A percentile compares a stretch with the other conserved stretches of the same genome.
These are phyloP conservation scores for Chimonanthus praecox DNA, from an alignment of 164 flowering plant genomes.

Conservation along the genomic window DNA sequence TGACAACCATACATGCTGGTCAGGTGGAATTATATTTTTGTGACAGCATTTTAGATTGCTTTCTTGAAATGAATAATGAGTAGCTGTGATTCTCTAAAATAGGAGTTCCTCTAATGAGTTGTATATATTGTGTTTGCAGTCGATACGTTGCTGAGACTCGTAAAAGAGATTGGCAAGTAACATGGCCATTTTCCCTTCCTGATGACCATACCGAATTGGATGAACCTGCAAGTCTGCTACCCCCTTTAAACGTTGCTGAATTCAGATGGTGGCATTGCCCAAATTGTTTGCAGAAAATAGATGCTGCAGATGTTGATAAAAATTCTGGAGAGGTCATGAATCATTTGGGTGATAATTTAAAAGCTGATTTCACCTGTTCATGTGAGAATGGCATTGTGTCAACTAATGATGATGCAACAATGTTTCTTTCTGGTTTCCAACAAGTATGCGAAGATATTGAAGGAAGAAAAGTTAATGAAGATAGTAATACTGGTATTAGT, in stretches of 20 bases:
- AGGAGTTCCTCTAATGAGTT: constrained; percentile 4
- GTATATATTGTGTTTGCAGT: constrained; percentile 35
- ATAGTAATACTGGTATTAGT: constrained; percentile 1
- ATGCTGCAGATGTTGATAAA: constrained; percentile 5
- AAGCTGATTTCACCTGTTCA: constrained; percentile 3
- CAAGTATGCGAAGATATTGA: constrained; percentile 11
- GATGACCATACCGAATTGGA: constrained; percentile 17
- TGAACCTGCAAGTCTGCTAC: constrained; percentile 29
- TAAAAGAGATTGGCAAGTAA: constrained; percentile 35
- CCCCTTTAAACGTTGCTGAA: constrained; percentile 45
- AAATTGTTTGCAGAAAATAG: constrained; percentile 29
- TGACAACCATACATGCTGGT: neutral
- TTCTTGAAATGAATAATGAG: neutral
- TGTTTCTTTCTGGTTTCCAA: constrained; percentile 17
- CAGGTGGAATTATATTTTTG: neutral
- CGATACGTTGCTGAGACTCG: constrained; percentile 59
- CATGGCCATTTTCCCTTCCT: constrained; percentile 49
- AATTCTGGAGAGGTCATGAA: constrained; percentile 10
- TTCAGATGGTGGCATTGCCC: constrained; percentile 64
- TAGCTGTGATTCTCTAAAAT: neutral
- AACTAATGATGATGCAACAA: constrained; percentile 13
- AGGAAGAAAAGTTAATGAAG: constrained; percentile 13
- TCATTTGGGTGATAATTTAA: constrained; percentile 4
- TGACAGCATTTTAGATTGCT: neutral
- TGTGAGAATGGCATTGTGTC: neutral